Evolutionary conservation across 1,139 yeast genomes (phyloP).

Genomic region (Blastobotrys petasosporus): DNA sequence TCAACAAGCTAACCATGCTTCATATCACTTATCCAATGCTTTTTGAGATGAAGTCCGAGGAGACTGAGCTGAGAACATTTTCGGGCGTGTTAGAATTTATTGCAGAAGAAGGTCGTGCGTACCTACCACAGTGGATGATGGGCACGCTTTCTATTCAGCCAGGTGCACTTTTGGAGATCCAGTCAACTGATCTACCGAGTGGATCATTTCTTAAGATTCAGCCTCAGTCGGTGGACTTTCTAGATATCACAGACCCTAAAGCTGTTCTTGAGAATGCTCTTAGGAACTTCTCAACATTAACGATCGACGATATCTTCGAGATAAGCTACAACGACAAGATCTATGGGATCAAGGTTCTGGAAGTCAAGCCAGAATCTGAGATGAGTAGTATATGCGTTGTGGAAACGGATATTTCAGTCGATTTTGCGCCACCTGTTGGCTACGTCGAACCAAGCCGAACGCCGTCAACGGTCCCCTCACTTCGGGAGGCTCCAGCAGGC

Average conservation of each 20-base stretch:
- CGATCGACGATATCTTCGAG: conserved; percentile 80
- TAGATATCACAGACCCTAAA: conserved; percentile 92
- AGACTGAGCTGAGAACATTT: conserved; percentile 56
- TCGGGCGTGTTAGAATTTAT: conserved; percentile 95
- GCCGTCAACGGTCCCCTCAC: conserved; percentile 10
- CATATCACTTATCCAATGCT: conserved; percentile 96
- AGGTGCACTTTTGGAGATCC: conserved; percentile 70
- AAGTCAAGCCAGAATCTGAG: conserved; percentile 72
- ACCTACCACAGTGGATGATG: conserved; percentile 98
- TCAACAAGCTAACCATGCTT: conserved; percentile 77
- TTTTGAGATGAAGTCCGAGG: conserved; percentile 71
- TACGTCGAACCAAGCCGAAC: conserved; percentile 68
- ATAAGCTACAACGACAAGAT: conserved; percentile 74
- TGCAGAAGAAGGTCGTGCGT: conserved; percentile 95
- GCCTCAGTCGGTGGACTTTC: conserved; percentile 89
- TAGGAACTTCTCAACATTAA: conserved; percentile 81
- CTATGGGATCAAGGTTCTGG: conserved; percentile 78
- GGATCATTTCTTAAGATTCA: conserved; percentile 90
- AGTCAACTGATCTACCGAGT: conserved; percentile 69
- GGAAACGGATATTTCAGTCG: conserved; percentile 95
- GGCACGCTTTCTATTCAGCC: conserved; percentile 63
- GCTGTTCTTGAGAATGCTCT: conserved; percentile 92
- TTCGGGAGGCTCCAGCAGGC: conserved; percentile 39
- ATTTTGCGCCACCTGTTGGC: conserved; percentile 98
- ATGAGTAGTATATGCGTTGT: conserved; percentile 79